A percentile compares a stretch with the other conserved stretches of the same genome.
phyloP scores from a whole-genome alignment of 148 eudicot species.

The Nepenthes mirabilis region DNA sequence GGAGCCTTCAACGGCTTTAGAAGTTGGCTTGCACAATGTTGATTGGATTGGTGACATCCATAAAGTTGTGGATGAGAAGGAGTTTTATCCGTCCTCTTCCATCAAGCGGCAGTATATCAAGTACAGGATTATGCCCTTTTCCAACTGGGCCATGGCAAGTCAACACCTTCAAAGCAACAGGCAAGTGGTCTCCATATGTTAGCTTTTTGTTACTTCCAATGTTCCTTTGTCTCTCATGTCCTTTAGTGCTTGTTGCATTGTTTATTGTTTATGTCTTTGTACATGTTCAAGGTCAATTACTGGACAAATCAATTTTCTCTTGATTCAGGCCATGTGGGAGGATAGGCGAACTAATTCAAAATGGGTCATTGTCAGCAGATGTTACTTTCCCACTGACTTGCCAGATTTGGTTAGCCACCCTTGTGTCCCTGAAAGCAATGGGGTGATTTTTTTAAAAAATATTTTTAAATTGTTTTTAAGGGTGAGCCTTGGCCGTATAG shows the following conservation, averaged over 20 bases:
- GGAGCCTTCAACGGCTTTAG: slow-evolving; percentile 22
- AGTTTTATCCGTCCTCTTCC: slow-evolving; percentile 58
- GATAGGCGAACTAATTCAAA: slow-evolving; percentile 48
- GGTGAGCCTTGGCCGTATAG: background rate
- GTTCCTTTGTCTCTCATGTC: too few relatives aligned
- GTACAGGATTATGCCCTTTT: slow-evolving; percentile 56
- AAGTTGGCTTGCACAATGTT: slow-evolving; percentile 35
- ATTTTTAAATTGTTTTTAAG: background rate
- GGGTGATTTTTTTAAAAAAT: slow-evolving; percentile 26
- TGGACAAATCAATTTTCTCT: background rate
- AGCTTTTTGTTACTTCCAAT: background rate
- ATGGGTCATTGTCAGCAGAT: slow-evolving; percentile 49
- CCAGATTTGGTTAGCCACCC: slow-evolving; percentile 87
- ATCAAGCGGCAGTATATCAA: slow-evolving; percentile 48
- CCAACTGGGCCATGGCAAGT: slow-evolving; percentile 26
- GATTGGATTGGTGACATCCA: slow-evolving; percentile 70
- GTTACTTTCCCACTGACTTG: slow-evolving; percentile 85
- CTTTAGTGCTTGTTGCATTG: too few relatives aligned
- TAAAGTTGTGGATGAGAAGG: slow-evolving; percentile 40
- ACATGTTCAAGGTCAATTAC: too few relatives aligned
- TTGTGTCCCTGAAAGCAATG: slow-evolving; percentile 70
- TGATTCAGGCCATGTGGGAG: slow-evolving; percentile 89
- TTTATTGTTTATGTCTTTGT: too few relatives aligned
- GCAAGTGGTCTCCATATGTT: slow-evolving; percentile 16
- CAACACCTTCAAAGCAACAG: slow-evolving; percentile 63